Evolutionary conservation across 2,329 filamentous ascomycete genomes (phyloP), one percentile per base, ranked within the genome.

Genomic region (Arachnopeziza araneosa): DNA sequence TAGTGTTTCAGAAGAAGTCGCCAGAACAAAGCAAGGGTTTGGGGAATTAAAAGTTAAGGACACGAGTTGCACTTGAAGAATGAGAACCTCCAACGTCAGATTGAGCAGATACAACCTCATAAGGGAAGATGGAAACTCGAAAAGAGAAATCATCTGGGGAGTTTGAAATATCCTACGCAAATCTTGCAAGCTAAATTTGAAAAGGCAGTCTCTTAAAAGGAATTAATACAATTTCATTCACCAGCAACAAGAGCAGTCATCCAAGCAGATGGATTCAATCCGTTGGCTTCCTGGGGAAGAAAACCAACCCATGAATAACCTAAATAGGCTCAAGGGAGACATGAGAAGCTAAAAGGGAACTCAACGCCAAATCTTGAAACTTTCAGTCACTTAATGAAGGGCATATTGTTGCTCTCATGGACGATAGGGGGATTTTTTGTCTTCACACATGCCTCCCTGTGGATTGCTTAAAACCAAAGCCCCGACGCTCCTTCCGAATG

Each of bases 271-370:
- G 55, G 57, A 63, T 52, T 58, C 60, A 50, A 56, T 36, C 10
- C 53, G 62, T 7, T 65, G 63, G 63, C 53, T 62, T 55, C 63
- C 63, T 8, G 49, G 12, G 0, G 63, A 63, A 4, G 63, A 62
- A 53, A 53, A 24, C 9, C 59, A 55, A 52, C 57, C 63, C 19
- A 54, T 60, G 5, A 24, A 9, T 6, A 51, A 65, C 2, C 51
- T 65, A 32, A 50, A 62, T 19, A 53, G 59, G 21, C 12, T 63
- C 4, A 65, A 63, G 53, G 56, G 50, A 30, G 52, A 54, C 1
- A 63, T 65, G 57, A 63, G 57, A 56, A 49, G 57, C 55, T 56
- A 55, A 65, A 59, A 32, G 30, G 4, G 24, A 48, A 44, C 9
- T 54, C 59, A 4, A 55, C 55, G 1, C 54, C 59, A 26, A 32